A percentile compares a stretch with the other conserved stretches of the same genome.
phyloP scores from a whole-genome alignment of 2,329 filamentous ascomycete species.

The Fusarium buharicum region DNA sequence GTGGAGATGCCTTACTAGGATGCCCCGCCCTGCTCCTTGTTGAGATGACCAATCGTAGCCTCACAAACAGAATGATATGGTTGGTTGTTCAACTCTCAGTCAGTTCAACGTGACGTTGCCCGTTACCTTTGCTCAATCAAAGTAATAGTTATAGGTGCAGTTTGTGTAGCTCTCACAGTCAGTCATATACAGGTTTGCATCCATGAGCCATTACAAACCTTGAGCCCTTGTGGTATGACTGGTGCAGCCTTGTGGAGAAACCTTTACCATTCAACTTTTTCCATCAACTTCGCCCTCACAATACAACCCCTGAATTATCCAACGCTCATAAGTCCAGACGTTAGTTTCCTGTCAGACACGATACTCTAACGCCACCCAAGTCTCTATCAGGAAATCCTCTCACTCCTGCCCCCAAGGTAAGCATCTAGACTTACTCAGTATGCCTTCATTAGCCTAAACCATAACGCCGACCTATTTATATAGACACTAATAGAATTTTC shows the following conservation, averaged over 20 bases:
- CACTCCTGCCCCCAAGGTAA: too few species aligned
- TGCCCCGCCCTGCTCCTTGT: not conserved
- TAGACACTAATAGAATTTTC: not conserved
- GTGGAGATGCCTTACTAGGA: conserved; percentile 7
- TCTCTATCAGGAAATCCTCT: too few species aligned
- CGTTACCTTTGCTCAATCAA: not conserved
- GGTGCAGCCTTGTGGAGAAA: conserved; percentile 20
- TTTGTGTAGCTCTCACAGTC: too few species aligned
- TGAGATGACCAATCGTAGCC: not conserved
- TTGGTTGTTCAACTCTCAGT: not conserved
- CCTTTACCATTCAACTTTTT: not conserved
- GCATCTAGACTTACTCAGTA: too few species aligned
- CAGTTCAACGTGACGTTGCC: not conserved
- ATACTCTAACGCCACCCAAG: too few species aligned
- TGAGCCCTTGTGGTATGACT: not conserved
- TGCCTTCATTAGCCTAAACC: too few species aligned
- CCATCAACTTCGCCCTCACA: not conserved
- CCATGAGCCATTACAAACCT: too few species aligned
- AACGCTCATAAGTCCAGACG: too few species aligned
- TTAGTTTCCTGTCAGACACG: too few species aligned
- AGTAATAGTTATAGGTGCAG: not conserved
- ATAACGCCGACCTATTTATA: not conserved
- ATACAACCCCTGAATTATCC: not conserved
- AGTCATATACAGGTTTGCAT: not conserved
- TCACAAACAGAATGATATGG: not conserved